phyloP scores from a whole-genome alignment of 345 rosid genomes.

The Odontarrhena argentea region DNA sequence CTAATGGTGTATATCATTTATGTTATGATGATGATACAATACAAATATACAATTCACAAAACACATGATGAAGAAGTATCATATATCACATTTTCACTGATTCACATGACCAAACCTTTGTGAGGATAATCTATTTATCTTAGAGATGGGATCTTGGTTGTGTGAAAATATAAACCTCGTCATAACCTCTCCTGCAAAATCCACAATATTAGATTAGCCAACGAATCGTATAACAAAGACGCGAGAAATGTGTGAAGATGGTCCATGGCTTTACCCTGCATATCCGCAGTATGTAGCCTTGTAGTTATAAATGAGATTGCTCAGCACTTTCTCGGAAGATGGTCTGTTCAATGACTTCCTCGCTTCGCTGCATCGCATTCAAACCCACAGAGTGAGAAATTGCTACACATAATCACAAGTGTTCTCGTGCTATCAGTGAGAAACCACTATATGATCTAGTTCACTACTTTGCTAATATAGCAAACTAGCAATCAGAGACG shows the following conservation, averaged over 20 bases:
- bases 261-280: constrained; percentile 63
- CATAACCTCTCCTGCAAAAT: constrained; percentile 70
- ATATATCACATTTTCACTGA: not conserved
- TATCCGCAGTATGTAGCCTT: constrained; percentile 83
- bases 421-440: not conserved
- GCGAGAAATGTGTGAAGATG: not conserved
- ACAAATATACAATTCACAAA: constrained; percentile 12
- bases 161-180: constrained; percentile 83
- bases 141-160: constrained; percentile 36
- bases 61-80: constrained; percentile 15
- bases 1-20: no score
- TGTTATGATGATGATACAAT: not conserved
- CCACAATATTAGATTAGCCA: constrained; percentile 14
- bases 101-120: not conserved
- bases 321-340: constrained; percentile 59
- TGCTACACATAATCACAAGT: not conserved
- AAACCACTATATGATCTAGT: not conserved
- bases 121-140: not conserved
- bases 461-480: not conserved
- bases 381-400: not conserved
- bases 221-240: constrained; percentile 1
- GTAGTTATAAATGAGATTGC: constrained; percentile 77
- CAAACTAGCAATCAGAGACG: not conserved
- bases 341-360: constrained; percentile 83
- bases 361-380: constrained; percentile 67